Conservation (phyloP, 2,329 filamentous ascomycete genomes). For the Colletotrichum musae region DNA sequence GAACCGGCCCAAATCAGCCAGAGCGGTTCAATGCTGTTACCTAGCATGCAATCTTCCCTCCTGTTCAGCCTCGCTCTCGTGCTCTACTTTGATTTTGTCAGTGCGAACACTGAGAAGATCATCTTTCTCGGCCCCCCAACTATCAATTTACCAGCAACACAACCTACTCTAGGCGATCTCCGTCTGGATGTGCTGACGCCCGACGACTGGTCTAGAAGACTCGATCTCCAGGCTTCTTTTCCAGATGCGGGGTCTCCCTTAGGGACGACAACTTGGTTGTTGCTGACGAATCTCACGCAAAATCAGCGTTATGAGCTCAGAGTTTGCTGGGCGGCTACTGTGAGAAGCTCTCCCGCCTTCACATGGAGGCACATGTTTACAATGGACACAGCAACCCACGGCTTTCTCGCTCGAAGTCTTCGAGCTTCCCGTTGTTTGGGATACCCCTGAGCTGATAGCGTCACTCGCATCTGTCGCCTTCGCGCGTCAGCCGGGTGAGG, state of each 20-base stretch:
- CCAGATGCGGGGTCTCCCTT: slow-evolving; percentile 65
- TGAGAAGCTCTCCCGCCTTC: slow-evolving; percentile 62
- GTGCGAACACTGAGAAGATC: slow-evolving; percentile 89
- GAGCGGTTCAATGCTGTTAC: not conserved
- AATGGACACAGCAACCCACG: slow-evolving; percentile 81
- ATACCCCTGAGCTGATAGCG: slow-evolving; percentile 72
- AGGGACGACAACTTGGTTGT: slow-evolving; percentile 82
- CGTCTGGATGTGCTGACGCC: slow-evolving; percentile 77
- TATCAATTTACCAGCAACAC: slow-evolving; percentile 67
- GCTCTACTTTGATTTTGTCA: slow-evolving; percentile 9
- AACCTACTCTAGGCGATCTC: slow-evolving; percentile 71
- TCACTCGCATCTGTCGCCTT: slow-evolving; percentile 76
- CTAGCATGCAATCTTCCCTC: slow-evolving; percentile 16
- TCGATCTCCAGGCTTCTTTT: slow-evolving; percentile 77
- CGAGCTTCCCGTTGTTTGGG: slow-evolving; percentile 72
- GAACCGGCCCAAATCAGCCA: not conserved
- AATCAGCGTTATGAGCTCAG: slow-evolving; percentile 90
- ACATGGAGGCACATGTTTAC: slow-evolving; percentile 27
- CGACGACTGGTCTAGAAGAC: slow-evolving; percentile 68
- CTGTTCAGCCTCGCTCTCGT: slow-evolving; percentile 12
- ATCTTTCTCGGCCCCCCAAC: slow-evolving; percentile 84
- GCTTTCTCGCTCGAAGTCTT: slow-evolving; percentile 79
- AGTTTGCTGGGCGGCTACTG: slow-evolving; percentile 93
- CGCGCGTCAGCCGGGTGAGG: slow-evolving; percentile 55
- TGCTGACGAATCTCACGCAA: slow-evolving; percentile 78